phyloP scores from a whole-genome alignment of 192 early-diverging fungal genomes.

The Coemansia sp. region DNA sequence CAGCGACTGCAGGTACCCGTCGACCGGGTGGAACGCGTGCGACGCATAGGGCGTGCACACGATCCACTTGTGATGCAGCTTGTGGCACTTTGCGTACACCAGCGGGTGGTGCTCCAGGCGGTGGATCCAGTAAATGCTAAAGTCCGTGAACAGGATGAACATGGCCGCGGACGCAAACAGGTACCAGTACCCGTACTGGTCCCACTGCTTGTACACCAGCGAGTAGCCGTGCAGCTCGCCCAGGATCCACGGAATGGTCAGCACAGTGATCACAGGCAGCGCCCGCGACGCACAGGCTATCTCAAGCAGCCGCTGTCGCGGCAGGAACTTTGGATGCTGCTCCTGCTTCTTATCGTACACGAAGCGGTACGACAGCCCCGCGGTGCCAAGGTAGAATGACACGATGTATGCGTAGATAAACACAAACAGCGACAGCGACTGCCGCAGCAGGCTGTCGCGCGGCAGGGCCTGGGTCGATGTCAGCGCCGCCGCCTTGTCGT shows the following conservation, averaged over 20 bases:
- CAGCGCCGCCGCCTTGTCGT: constrained; percentile 51
- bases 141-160: constrained; percentile 94
- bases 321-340: constrained; percentile 91
- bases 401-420: constrained; percentile 68
- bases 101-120: constrained; percentile 85
- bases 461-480: constrained; percentile 42
- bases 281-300: constrained; percentile 74
- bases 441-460: constrained; percentile 66
- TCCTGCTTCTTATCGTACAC: constrained; percentile 86
- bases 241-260: constrained; percentile 89
- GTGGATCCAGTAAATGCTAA: constrained; percentile 96
- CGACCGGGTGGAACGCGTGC: constrained; percentile 92
- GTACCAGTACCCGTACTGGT: constrained; percentile 72
- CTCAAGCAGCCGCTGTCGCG: constrained; percentile 85
- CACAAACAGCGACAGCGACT: constrained; percentile 67
- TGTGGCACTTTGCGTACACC: constrained; percentile 88
- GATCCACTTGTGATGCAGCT: constrained; percentile 85
- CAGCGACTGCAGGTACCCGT: constrained; percentile 91
- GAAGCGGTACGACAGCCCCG: constrained; percentile 73
- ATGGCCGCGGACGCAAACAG: constrained; percentile 57
- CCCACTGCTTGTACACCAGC: constrained; percentile 69
- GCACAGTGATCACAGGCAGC: constrained; percentile 72
- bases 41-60: constrained; percentile 92
- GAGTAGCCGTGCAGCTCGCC: constrained; percentile 90
- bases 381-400: constrained; percentile 77